Evolutionary conservation across 345 rosid genomes (phyloP).

Genomic region (Eutrema yunnanense): DNA sequence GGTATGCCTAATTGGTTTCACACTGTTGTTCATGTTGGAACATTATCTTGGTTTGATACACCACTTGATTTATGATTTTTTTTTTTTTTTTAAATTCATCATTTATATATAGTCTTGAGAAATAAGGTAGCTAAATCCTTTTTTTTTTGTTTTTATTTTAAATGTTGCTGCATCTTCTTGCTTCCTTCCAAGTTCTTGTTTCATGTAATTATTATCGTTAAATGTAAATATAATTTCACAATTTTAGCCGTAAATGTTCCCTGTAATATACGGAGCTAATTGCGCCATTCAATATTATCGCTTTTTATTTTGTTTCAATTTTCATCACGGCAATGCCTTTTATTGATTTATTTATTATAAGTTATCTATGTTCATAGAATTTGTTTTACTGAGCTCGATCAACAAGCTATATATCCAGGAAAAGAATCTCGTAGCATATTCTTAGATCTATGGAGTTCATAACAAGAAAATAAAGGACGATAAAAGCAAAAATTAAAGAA

Average conservation of each 20-base stretch:
- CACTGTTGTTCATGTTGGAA: constrained; percentile 59
- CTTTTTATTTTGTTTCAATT: not conserved
- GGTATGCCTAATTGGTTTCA: constrained; percentile 79
- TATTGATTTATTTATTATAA: not conserved
- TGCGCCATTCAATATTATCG: not conserved
- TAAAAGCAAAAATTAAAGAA: constrained; percentile 15
- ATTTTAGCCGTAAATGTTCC: not conserved
- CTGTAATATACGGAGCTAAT: not conserved
- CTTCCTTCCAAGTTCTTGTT: not conserved
- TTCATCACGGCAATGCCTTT: not conserved
- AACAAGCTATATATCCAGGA: not conserved
- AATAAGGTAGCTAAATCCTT: not conserved
- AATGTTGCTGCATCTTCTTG: not conserved
- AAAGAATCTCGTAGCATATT: constrained; percentile 4
- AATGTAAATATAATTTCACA: not conserved
- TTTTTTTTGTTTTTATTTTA: not conserved
- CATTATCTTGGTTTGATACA: constrained; percentile 58
- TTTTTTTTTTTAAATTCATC: not conserved
- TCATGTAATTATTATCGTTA: not conserved
- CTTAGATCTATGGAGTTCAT: not conserved
- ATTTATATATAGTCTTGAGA: not conserved
- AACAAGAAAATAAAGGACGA: not conserved
- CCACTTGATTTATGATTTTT: constrained; percentile 24
- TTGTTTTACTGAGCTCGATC: not conserved
- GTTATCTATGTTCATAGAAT: not conserved